Percentiles rank a stretch among this genome's conserved stretches.
These are phyloP conservation scores for Monosporascus ibericus DNA, from an alignment of 2,329 filamentous ascomycete genomes.

Conservation along the genomic window DNA sequence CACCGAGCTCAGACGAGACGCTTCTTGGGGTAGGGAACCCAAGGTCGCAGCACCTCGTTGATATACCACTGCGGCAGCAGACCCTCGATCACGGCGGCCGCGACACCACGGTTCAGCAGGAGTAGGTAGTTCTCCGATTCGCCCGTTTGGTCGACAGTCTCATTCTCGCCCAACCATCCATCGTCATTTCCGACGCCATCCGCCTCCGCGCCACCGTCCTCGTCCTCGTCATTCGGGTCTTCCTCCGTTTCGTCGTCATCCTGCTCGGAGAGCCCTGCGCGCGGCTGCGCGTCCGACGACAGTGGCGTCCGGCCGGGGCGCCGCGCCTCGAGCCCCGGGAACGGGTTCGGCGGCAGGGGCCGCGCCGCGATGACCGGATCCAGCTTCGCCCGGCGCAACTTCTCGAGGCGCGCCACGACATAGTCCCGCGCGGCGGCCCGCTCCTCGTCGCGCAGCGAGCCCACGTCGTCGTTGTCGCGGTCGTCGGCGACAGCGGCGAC, in stretches of 20 bases:
- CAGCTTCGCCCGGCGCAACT: not conserved
- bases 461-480: not conserved
- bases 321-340: not conserved
- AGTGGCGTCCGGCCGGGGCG: not conserved
- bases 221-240: not conserved
- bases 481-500: too few relatives aligned
- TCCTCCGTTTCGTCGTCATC: not conserved
- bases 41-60: not conserved
- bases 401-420: not conserved
- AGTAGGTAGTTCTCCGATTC: not conserved
- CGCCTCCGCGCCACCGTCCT: not conserved
- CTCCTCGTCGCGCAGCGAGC: not conserved
- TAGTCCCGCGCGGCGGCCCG: not conserved
- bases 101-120: not conserved
- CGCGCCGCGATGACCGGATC: not conserved
- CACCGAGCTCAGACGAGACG: not conserved
- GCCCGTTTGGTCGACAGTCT: not conserved
- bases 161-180: too few relatives aligned
- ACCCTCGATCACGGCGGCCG: not conserved
- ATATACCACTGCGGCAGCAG: constrained; percentile 1
- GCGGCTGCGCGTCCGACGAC: not conserved
- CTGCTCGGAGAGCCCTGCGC: not conserved
- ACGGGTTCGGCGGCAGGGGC: not conserved
- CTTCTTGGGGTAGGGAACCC: not conserved
- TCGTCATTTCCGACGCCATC: too few relatives aligned